Evolutionary conservation across 257 asterid genomes (phyloP).

Genomic region (Nicotiana obtusifolia): DNA sequence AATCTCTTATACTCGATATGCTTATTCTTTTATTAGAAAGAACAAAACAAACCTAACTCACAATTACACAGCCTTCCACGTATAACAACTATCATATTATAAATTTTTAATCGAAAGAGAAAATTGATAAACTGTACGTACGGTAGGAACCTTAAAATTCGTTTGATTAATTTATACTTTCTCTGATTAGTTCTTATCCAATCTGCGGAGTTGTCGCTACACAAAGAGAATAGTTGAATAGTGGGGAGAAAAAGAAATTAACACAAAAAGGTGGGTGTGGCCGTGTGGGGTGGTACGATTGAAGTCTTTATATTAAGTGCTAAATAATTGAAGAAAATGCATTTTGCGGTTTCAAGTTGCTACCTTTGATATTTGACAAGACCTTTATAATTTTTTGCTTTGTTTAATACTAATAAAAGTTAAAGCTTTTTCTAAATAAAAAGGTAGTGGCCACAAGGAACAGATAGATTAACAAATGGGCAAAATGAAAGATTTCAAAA

Average conservation of each 20-base stretch:
- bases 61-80: neutral
- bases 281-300: neutral
- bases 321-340: constrained; percentile 7
- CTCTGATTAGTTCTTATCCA: constrained; percentile 31
- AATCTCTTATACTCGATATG: too few relatives aligned
- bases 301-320: neutral
- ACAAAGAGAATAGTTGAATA: constrained; percentile 18
- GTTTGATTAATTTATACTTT: neutral
- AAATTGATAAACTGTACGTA: neutral
- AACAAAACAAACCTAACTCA: neutral
- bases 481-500: neutral
- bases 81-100: neutral
- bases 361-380: constrained; percentile 38
- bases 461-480: neutral
- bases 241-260: constrained; percentile 28
- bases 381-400: constrained; percentile 6
- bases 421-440: neutral
- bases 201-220: constrained; percentile 19
- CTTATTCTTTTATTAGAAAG: neutral
- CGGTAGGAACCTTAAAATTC: constrained; percentile 14
- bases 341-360: constrained; percentile 57
- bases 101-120: neutral
- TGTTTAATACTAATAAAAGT: neutral
- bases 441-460: neutral
- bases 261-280: neutral